Conservation (phyloP, 805 yeast genomes). For the Pichia scutulata region DNA sequence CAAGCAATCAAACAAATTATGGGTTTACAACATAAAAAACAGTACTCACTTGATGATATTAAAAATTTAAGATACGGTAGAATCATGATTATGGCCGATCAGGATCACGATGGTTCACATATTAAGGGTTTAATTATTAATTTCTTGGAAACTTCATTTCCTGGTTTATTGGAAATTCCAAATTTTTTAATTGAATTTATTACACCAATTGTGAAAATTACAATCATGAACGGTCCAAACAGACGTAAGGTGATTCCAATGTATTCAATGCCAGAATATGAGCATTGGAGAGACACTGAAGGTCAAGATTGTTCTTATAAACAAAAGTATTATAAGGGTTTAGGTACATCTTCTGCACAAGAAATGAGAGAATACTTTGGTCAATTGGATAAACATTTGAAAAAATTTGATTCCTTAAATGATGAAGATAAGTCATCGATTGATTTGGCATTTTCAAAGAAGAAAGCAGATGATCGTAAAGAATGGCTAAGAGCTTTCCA, state of each 20-base stretch:
- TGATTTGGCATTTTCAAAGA: constrained; percentile 90
- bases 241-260: constrained; percentile 56
- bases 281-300: constrained; percentile 82
- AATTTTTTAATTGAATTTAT: constrained; percentile 91
- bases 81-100: constrained; percentile 99
- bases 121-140: constrained; percentile 93
- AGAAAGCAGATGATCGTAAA: constrained; percentile 93
- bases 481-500: constrained; percentile 89
- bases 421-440: constrained; percentile 70
- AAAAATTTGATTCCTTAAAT: constrained; percentile 73
- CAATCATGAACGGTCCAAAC: constrained; percentile 54
- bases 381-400: constrained; percentile 77
- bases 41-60: constrained; percentile 53
- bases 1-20: constrained; percentile 92
- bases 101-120: constrained; percentile 98
- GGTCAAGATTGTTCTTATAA: constrained; percentile 73
- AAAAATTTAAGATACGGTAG: constrained; percentile 86
- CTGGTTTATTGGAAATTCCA: constrained; percentile 83
- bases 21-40: constrained; percentile 89
- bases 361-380: constrained; percentile 88
- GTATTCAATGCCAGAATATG: constrained; percentile 94
- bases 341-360: constrained; percentile 83
- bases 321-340: constrained; percentile 95
- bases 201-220: constrained; percentile 92
- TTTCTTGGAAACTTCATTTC: constrained; percentile 88